Conservation (phyloP, 2,329 filamentous ascomycete genomes). For the Cryphonectria parasitica region DNA sequence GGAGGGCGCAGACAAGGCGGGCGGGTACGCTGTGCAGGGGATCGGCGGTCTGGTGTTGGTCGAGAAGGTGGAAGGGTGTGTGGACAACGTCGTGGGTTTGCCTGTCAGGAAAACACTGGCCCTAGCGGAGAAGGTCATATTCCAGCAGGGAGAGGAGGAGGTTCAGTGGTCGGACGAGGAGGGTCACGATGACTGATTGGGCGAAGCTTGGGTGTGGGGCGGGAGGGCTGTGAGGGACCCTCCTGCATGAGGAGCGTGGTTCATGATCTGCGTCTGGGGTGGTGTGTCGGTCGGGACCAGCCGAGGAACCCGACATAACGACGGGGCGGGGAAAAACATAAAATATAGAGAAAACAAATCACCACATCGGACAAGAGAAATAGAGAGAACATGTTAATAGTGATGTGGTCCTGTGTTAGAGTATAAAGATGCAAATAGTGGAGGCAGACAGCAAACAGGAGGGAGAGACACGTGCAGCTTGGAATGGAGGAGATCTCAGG, state of each 20-base stretch:
- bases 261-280: neutral
- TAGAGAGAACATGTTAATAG: neutral
- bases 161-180: slow-evolving; percentile 48
- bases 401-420: neutral
- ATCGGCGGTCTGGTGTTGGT: slow-evolving; percentile 84
- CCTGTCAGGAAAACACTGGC: slow-evolving; percentile 78
- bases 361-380: too few species aligned
- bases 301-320: neutral
- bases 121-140: slow-evolving; percentile 86
- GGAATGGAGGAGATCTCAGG: neutral
- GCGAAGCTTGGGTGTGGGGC: neutral
- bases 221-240: neutral
- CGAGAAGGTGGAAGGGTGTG: slow-evolving; percentile 84
- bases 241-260: neutral
- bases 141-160: slow-evolving; percentile 70
- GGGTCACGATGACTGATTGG: slow-evolving; percentile 21
- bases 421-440: neutral
- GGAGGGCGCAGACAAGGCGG: slow-evolving; percentile 94
- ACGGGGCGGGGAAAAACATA: neutral
- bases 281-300: neutral
- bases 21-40: slow-evolving; percentile 93
- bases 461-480: too few species aligned
- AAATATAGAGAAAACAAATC: too few species aligned
- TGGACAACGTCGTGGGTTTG: slow-evolving; percentile 93
- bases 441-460: neutral